These are phyloP conservation scores for Mortierella sp. DNA, from an alignment of 371 early-diverging fungal species.

Conservation along the genomic window DNA sequence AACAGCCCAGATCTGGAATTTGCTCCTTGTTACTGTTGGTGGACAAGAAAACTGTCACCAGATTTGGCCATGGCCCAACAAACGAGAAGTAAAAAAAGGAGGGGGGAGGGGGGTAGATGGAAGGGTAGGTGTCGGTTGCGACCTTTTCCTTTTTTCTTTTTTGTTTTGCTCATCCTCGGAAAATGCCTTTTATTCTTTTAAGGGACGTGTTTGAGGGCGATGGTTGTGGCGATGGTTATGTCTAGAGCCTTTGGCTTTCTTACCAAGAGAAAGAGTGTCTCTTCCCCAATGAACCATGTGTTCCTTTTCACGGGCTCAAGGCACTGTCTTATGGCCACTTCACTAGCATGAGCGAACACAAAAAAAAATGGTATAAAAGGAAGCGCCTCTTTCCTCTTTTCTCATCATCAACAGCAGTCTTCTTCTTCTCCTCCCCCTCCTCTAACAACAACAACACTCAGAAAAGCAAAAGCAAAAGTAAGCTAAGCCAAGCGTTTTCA, in stretches of 20 bases:
- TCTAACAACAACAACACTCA: background rate
- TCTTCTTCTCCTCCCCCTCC: background rate
- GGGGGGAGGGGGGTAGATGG: background rate
- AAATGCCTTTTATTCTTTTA: background rate
- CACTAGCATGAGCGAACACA: background rate
- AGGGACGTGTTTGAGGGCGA: background rate
- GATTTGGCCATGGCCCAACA: background rate
- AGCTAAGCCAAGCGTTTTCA: background rate
- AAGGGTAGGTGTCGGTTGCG: background rate
- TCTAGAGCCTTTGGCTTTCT: background rate
- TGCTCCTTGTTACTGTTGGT: background rate
- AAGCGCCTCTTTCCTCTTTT: background rate
- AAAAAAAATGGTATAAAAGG: background rate
- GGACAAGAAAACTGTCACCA: background rate
- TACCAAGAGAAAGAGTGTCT: background rate
- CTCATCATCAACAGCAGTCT: background rate
- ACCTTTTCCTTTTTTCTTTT: too few relatives aligned
- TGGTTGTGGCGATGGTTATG: background rate
- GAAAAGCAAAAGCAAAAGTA: background rate
- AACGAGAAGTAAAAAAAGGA: background rate
- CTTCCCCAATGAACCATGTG: background rate
- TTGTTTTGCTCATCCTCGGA: background rate
- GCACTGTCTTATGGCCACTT: too few relatives aligned
- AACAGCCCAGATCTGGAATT: background rate
- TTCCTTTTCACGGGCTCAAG: background rate